Conservation (phyloP, 2,329 filamentous ascomycete genomes). For the Sporothrix pallida region DNA sequence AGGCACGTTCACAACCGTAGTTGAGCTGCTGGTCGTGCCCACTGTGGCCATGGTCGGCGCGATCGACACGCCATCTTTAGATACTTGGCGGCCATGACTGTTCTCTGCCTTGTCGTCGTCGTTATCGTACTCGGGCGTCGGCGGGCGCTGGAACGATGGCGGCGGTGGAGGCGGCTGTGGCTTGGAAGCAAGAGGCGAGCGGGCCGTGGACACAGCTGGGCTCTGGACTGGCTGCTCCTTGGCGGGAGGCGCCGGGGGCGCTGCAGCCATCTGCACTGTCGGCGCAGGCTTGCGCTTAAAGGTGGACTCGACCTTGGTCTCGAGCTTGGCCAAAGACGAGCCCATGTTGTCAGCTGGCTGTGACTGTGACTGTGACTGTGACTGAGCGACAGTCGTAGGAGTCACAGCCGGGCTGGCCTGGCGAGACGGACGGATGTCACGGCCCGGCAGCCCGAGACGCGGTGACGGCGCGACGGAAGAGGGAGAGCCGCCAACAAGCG, state of each 20-base stretch:
- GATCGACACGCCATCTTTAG: constrained; percentile 13
- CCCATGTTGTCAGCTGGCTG: constrained; percentile 39
- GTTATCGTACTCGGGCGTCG: constrained; percentile 57
- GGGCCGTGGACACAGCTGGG: neutral
- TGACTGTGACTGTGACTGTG: too few species aligned
- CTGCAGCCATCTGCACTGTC: neutral
- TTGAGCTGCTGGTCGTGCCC: constrained; percentile 10
- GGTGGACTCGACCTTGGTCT: constrained; percentile 38
- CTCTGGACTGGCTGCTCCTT: constrained; percentile 1
- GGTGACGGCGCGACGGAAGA: constrained; percentile 13
- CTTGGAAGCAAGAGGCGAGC: constrained; percentile 20
- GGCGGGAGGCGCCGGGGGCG: constrained; percentile 32
- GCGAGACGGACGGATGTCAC: constrained; percentile 43
- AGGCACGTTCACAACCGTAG: constrained; percentile 47
- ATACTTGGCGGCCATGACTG: neutral
- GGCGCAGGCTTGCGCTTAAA: constrained; percentile 31
- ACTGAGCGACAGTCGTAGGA: neutral
- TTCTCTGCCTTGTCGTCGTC: constrained; percentile 46
- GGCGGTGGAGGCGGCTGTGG: constrained; percentile 24
- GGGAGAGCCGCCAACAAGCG: neutral
- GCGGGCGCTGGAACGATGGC: constrained; percentile 47
- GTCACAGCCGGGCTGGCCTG: constrained; percentile 28
- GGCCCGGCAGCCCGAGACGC: constrained; percentile 40
- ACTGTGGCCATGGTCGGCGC: neutral
- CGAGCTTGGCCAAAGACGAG: constrained; percentile 41